Percentiles rank a stretch among this genome's conserved stretches.
Conservation (phyloP, 768 basidiomycete genomes). For the Boletus reticuloceps region DNA sequence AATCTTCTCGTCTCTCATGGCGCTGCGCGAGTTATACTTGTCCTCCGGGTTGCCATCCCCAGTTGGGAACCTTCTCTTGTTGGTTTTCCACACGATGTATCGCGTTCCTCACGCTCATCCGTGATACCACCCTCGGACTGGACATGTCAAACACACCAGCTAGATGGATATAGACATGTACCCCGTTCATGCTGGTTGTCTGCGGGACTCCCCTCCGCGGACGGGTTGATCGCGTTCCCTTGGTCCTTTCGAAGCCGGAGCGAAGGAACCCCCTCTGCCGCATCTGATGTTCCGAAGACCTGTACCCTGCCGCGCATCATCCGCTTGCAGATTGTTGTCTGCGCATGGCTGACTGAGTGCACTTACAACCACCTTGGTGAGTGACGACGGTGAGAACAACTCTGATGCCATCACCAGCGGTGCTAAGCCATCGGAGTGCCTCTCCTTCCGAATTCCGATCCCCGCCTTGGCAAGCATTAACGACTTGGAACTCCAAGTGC, state of each 20-base stretch:
- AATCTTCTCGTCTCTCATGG: slow-evolving; percentile 21
- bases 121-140: slow-evolving; percentile 10
- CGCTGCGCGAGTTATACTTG: slow-evolving; percentile 16
- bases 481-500: too few relatives aligned
- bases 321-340: background rate
- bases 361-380: too few relatives aligned
- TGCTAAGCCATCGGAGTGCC: background rate
- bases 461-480: too few relatives aligned
- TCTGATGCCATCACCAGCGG: background rate
- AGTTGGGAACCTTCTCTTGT: slow-evolving; percentile 15
- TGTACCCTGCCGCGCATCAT: slow-evolving; percentile 5
- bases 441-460: too few relatives aligned
- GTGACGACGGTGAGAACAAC: too few relatives aligned
- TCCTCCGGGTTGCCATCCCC: slow-evolving; percentile 21
- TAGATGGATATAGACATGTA: slow-evolving; percentile 2
- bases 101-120: slow-evolving; percentile 21
- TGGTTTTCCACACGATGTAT: slow-evolving; percentile 15
- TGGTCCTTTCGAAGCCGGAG: slow-evolving; percentile 14
- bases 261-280: slow-evolving; percentile 3
- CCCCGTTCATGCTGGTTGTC: background rate
- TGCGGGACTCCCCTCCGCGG: slow-evolving; percentile 22
- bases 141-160: slow-evolving; percentile 7
- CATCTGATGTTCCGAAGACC: slow-evolving; percentile 7
- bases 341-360: background rate
- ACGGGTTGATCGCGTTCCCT: slow-evolving; percentile 21